These are phyloP conservation scores for Planoprotostelium fungivorum DNA, from an alignment of 78 protist genomes.

Conservation along the genomic window DNA sequence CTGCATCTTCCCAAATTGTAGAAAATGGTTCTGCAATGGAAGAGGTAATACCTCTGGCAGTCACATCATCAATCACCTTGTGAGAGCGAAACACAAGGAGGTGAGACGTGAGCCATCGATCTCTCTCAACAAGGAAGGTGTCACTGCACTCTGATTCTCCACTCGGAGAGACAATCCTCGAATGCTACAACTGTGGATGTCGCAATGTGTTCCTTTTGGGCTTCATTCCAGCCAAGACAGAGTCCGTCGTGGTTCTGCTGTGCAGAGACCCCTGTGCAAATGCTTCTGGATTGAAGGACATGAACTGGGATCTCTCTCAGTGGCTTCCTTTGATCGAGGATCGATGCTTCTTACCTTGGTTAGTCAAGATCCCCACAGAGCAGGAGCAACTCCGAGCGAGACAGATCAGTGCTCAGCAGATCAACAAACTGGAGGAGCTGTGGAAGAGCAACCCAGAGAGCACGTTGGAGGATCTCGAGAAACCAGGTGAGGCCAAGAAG, in stretches of 20 bases:
- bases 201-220: constrained; percentile 95
- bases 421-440: constrained; percentile 87
- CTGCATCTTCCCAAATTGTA: constrained; percentile 74
- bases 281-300: constrained; percentile 30
- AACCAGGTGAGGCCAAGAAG: constrained; percentile 17
- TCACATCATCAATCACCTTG: constrained; percentile 93
- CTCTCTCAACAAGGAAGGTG: constrained; percentile 62
- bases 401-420: constrained; percentile 68
- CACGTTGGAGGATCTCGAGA: constrained; percentile 49
- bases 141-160: constrained; percentile 55
- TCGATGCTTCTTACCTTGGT: constrained; percentile 85
- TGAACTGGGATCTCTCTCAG: constrained; percentile 86
- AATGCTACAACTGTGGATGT: constrained; percentile 97
- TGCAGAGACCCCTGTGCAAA: constrained; percentile 88
- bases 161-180: constrained; percentile 82
- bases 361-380: constrained; percentile 82
- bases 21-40: constrained; percentile 97
- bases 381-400: constrained; percentile 74
- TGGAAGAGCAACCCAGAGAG: constrained; percentile 84
- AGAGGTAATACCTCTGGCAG: constrained; percentile 73
- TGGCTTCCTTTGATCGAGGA: constrained; percentile 94
- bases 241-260: constrained; percentile 92
- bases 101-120: constrained; percentile 72
- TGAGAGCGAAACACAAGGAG: constrained; percentile 89
- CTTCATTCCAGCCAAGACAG: constrained; percentile 91